Percentiles rank a stretch among this genome's conserved stretches.
Evolutionary conservation across 177 flowering plant genomes (phyloP).

Genomic region (Vitis hybrid): DNA sequence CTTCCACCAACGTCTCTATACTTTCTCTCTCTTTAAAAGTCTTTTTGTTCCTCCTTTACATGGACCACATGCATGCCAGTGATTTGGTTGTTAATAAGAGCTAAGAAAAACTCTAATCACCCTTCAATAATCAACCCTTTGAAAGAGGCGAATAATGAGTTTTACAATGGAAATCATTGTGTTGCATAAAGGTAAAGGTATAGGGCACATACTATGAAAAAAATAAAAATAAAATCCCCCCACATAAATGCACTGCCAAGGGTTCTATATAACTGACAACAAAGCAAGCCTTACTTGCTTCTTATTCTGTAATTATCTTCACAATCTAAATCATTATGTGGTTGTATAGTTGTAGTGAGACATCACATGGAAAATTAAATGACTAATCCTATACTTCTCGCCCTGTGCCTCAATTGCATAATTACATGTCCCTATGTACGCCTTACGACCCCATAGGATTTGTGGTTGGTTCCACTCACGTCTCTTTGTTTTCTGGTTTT

Average conservation of each 20-base stretch:
- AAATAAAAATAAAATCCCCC: too few species aligned
- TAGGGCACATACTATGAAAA: background rate
- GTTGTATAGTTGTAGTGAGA: slow-evolving; percentile 28
- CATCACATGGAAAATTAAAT: slow-evolving; percentile 27
- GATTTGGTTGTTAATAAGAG: too few species aligned
- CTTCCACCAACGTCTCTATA: too few species aligned
- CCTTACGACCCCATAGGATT: slow-evolving; percentile 77
- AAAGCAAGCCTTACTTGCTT: slow-evolving; percentile 16
- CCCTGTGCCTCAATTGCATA: slow-evolving; percentile 30
- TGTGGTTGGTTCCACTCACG: slow-evolving; percentile 20
- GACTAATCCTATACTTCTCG: slow-evolving; percentile 28
- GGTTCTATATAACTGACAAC: slow-evolving; percentile 15
- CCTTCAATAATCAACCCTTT: too few species aligned
- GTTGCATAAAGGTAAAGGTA: too few species aligned
- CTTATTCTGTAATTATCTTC: slow-evolving; percentile 45
- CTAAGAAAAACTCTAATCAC: too few species aligned
- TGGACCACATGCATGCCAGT: too few species aligned
- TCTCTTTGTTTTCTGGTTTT: slow-evolving; percentile 17
- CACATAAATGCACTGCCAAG: slow-evolving; percentile 8
- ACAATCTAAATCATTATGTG: slow-evolving; percentile 35
- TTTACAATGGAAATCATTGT: too few species aligned
- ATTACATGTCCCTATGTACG: slow-evolving; percentile 64
- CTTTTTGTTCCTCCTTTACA: too few species aligned
- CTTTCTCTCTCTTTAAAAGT: too few species aligned
- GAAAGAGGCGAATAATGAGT: too few species aligned